Base-by-base conservation (phyloP, 345 rosid species). In the Eucalyptus cloeziana region DNA sequence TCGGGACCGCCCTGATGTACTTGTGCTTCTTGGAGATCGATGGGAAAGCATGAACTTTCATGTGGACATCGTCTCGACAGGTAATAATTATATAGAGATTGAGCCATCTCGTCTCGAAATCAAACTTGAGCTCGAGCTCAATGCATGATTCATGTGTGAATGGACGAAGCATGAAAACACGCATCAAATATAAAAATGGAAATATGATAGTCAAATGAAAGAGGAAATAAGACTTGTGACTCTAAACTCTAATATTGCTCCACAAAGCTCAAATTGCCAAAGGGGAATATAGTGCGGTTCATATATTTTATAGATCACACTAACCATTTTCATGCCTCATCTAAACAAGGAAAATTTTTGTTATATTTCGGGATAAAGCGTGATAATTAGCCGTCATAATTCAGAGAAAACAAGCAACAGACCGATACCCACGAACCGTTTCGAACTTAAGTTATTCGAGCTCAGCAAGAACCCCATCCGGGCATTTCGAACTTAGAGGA, bases 51-150 rank as follows among this genome's bases (percentile, higher is more conserved):
- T 3, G 45, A 17, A 17, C n/a, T 40, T 37, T 10, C 27, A 3
- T 76, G 5, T 4, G 14, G 1, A 1, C 8, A 37, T 30, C 12
- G 3, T 71, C 11, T 11, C 13, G 25, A 5, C 4, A 22, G 25
- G 5, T 1, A 19, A 71, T 19, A 56, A 56, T 4, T 22, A 56
- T 56, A 56, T 9, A 56, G 30, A 24, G 6, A 3, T 56, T 56
- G 62, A 10, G 30, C 2, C 30, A 56, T 56, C 13, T 56, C 62
- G 1, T 56, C 30, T 56, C 21, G 33, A 62, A 13, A 62, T 3
- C 17, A 62, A 62, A 62, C 19, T 67, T n/a, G 40, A n/a, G 22
- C 5, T 67, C 12, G 1, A 67, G 4, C 12, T 31, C 43, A 16
- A 16, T 15, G 43, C 22, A 15, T 15, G 22, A 31, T 8, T 31